phyloP scores from a whole-genome alignment of 2,329 filamentous ascomycete genomes.

The Penicillium expansum region DNA sequence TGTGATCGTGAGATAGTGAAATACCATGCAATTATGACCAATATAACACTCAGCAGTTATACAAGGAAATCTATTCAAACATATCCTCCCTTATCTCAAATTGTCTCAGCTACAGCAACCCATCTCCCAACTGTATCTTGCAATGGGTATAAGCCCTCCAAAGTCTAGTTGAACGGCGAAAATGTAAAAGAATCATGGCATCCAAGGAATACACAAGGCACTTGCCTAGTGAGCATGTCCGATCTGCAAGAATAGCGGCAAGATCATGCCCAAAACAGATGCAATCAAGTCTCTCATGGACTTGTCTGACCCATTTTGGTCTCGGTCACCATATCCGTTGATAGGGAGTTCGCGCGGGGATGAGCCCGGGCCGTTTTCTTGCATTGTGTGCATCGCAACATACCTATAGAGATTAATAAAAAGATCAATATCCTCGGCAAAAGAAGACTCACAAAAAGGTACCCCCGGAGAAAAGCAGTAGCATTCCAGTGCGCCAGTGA shows the following conservation, averaged over 20 bases:
- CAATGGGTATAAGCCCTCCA: slow-evolving; percentile 22
- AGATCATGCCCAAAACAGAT: slow-evolving; percentile 48
- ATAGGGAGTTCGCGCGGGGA: slow-evolving; percentile 32
- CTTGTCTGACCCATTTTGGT: slow-evolving; percentile 36
- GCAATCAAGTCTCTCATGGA: slow-evolving; percentile 47
- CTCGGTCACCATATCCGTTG: slow-evolving; percentile 47
- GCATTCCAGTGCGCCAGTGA: slow-evolving; percentile 86
- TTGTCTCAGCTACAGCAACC: background rate
- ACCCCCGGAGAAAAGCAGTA: slow-evolving; percentile 90
- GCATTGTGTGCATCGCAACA: slow-evolving; percentile 98
- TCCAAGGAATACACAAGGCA: background rate
- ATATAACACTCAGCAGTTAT: slow-evolving; percentile 13
- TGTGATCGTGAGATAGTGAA: slow-evolving; percentile 25
- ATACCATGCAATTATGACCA: slow-evolving; percentile 30
- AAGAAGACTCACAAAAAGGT: slow-evolving; percentile 76
- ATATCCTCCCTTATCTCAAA: slow-evolving; percentile 7
- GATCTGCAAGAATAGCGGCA: slow-evolving; percentile 48
- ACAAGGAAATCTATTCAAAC: slow-evolving; percentile 17
- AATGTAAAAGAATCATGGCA: slow-evolving; percentile 1
- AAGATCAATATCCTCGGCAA: slow-evolving; percentile 1
- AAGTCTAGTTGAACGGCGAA: slow-evolving; percentile 10
- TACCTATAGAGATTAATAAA: slow-evolving; percentile 57
- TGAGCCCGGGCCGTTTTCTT: slow-evolving; percentile 57
- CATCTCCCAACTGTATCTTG: slow-evolving; percentile 8
- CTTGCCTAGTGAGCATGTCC: slow-evolving; percentile 45